Conservation (phyloP, 768 basidiomycete genomes). For the Russula brevipes region DNA sequence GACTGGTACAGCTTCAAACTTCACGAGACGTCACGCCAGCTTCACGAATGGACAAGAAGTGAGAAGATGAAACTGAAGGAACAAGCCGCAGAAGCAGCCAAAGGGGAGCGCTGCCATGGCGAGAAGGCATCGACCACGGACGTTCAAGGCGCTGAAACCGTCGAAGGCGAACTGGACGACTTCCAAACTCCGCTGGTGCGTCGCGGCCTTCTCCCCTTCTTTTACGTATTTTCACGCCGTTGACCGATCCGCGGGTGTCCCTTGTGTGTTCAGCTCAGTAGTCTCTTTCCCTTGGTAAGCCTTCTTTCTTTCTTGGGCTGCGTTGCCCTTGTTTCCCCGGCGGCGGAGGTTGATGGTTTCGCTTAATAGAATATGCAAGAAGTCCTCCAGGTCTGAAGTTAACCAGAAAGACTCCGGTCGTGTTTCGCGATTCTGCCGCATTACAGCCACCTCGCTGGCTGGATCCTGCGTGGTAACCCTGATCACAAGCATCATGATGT, state of each 20-base stretch:
- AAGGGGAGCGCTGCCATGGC: neutral
- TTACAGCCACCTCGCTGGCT: neutral
- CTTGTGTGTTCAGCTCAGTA: constrained; percentile 19
- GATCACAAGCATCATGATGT: neutral
- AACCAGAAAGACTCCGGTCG: neutral
- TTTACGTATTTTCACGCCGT: neutral
- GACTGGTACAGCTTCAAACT: constrained; percentile 9
- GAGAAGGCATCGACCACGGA: constrained; percentile 4
- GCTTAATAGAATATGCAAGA: constrained; percentile 15
- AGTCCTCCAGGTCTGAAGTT: constrained; percentile 6
- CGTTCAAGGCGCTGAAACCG: neutral
- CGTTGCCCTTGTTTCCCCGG: neutral
- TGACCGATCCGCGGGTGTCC: neutral
- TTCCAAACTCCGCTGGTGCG: constrained; percentile 25
- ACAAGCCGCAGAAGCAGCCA: neutral
- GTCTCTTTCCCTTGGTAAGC: constrained; percentile 20
- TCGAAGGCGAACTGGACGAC: constrained; percentile 20
- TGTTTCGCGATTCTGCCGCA: neutral
- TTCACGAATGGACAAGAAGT: constrained; percentile 21
- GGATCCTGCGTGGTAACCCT: neutral
- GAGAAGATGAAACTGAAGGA: constrained; percentile 14
- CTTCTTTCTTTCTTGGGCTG: neutral
- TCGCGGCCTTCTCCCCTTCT: neutral
- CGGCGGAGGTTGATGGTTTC: neutral
- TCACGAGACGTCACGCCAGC: constrained; percentile 1